These are phyloP conservation scores for Ilyonectria mors-panacis DNA, from an alignment of 2,329 filamentous ascomycete genomes.

Conservation along the genomic window DNA sequence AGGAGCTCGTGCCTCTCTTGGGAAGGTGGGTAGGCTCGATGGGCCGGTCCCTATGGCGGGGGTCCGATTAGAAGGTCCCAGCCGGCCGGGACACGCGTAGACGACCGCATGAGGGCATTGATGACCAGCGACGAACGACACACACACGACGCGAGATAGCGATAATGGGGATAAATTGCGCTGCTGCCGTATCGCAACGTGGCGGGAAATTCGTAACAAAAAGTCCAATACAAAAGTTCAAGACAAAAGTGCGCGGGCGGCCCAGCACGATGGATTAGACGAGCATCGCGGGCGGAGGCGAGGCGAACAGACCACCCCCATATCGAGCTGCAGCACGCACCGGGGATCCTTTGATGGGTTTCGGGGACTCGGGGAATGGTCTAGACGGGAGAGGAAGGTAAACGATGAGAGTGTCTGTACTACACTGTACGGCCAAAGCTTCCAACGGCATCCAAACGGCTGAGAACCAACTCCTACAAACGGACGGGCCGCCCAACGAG, in stretches of 20 bases:
- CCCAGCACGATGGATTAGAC: no score
- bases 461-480: not conserved
- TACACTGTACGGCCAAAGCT: not conserved
- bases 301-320: no score
- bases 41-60: not conserved
- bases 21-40: conserved; percentile 2
- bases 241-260: not conserved
- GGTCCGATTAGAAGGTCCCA: not conserved
- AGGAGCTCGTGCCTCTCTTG: conserved; percentile 3
- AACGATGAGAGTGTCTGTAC: not conserved
- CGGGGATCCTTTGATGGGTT: no score
- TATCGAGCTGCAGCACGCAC: no score
- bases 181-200: not conserved
- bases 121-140: not conserved
- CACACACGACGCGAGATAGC: not conserved
- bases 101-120: not conserved
- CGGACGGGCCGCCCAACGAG: not conserved
- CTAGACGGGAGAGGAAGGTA: not conserved
- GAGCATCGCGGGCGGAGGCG: no score
- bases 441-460: not conserved
- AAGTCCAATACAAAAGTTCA: conserved; percentile 7
- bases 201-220: conserved; percentile 1
- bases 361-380: not conserved
- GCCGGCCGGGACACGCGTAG: not conserved
- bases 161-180: no score